Evolutionary conservation across 768 basidiomycete species (phyloP).

Genomic region (Panaeolus papilionaceus): DNA sequence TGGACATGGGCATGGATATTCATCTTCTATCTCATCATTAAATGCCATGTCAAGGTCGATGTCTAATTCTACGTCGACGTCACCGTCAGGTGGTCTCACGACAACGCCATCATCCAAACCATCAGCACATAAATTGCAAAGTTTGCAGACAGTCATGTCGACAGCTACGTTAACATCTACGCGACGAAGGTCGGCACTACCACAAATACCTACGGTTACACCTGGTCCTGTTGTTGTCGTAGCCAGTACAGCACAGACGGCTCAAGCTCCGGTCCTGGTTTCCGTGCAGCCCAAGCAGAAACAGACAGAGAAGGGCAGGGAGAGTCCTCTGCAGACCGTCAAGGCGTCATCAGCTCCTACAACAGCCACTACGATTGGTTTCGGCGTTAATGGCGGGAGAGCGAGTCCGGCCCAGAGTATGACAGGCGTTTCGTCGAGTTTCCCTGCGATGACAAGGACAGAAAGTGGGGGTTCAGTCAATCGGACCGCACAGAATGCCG

Average conservation of each 20-base stretch:
- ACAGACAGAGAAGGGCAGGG: neutral
- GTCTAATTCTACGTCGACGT: neutral
- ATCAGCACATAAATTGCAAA: neutral
- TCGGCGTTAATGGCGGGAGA: constrained; percentile 3
- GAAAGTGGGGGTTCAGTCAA: neutral
- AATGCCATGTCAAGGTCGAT: neutral
- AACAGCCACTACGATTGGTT: neutral
- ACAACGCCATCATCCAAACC: neutral
- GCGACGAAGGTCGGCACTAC: constrained; percentile 3
- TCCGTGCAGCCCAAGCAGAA: neutral
- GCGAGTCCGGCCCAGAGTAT: constrained; percentile 2
- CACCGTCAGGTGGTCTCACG: neutral
- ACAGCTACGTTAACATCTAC: constrained; percentile 7
- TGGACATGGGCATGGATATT: neutral
- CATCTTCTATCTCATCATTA: neutral
- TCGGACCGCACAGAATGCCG: neutral
- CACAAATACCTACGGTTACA: neutral
- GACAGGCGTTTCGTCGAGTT: neutral
- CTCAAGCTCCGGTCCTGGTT: neutral
- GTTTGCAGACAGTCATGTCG: constrained; percentile 7
- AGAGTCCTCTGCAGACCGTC: neutral
- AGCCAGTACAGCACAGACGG: neutral
- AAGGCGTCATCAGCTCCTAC: neutral
- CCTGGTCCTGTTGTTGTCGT: neutral
- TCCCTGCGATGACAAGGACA: neutral